Evolutionary conservation across 2,329 filamentous ascomycete species (phyloP).

Genomic region (Verticillium isaacii): DNA sequence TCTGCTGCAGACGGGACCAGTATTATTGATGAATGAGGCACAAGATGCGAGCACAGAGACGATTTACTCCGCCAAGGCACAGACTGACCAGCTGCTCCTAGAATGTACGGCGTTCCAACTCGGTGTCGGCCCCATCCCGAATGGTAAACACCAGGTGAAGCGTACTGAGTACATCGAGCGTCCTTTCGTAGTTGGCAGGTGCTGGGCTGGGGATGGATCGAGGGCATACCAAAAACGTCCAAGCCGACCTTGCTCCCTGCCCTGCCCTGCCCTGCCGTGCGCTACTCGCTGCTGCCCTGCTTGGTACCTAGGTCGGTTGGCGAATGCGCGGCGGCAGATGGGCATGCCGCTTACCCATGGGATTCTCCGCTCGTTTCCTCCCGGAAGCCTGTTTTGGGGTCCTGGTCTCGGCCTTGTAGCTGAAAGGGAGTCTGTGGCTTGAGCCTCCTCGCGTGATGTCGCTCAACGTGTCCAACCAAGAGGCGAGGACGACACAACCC

Average conservation of each 20-base stretch:
- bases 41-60: neutral
- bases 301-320: neutral
- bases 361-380: neutral
- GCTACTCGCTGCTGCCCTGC: neutral
- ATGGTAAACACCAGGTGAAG: neutral
- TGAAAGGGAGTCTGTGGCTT: neutral
- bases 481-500: neutral
- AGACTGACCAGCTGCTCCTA: neutral
- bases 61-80: neutral
- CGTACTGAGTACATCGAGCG: neutral
- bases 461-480: neutral
- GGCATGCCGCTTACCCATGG: neutral
- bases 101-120: neutral
- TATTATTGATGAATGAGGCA: neutral
- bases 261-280: neutral
- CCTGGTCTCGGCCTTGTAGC: neutral
- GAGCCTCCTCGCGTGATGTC: neutral
- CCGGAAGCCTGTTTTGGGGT: neutral
- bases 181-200: neutral
- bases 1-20: neutral
- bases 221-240: neutral
- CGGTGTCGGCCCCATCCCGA: neutral
- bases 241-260: neutral
- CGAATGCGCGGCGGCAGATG: neutral
- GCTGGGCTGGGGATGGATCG: neutral